A percentile compares a stretch with the other conserved stretches of the same genome.
phyloP scores from a whole-genome alignment of 495 filamentous ascomycete species.

The Podospora pseudopauciseta region DNA sequence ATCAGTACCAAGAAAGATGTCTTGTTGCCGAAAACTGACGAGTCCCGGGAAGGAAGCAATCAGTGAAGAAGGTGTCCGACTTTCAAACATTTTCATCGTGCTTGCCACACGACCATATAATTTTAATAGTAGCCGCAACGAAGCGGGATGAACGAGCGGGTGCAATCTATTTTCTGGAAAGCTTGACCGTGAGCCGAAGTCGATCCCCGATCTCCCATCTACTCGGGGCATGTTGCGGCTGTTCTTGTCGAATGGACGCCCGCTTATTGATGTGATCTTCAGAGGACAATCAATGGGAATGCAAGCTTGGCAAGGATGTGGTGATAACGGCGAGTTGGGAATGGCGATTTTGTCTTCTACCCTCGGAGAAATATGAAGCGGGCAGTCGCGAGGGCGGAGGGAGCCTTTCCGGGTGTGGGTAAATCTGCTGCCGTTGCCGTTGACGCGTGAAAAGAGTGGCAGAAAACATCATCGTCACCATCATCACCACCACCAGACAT shows the following conservation, averaged over 20 bases:
- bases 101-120: neutral
- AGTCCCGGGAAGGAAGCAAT: neutral
- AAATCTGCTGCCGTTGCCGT: neutral
- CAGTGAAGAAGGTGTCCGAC: neutral
- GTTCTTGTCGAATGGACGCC: neutral
- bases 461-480: neutral
- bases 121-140: neutral
- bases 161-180: conserved; percentile 1
- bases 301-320: neutral
- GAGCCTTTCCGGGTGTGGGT: conserved; percentile 5
- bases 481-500: neutral
- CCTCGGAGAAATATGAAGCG: neutral
- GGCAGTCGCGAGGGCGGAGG: conserved; percentile 11
- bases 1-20: neutral
- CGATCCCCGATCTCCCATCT: neutral
- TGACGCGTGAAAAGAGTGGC: neutral
- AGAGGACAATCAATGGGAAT: neutral
- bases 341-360: neutral
- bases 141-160: neutral
- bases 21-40: neutral
- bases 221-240: neutral
- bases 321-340: neutral
- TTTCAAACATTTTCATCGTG: neutral
- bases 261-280: neutral
- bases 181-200: neutral